Conservation (phyloP, 208 protist genomes). For the Trichomonas tenax region DNA sequence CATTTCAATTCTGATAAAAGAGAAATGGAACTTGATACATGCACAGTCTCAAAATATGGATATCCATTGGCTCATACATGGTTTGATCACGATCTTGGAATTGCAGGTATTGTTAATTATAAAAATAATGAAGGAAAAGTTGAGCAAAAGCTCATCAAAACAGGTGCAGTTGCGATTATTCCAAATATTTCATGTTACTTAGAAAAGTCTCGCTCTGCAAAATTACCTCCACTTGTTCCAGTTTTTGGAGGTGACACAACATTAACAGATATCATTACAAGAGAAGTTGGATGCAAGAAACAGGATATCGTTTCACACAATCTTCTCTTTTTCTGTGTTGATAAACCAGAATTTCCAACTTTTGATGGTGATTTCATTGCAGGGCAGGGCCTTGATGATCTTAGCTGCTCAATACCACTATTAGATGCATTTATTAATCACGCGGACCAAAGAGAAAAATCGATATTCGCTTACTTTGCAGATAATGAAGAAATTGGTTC, state of each 20-base stretch:
- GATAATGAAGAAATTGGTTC: conserved; percentile 9
- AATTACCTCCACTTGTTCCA: not conserved
- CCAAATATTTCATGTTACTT: not conserved
- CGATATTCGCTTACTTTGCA: not conserved
- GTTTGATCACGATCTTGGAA: not conserved
- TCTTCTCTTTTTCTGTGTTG: not conserved
- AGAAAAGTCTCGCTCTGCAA: not conserved
- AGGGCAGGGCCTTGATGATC: not conserved
- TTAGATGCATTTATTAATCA: not conserved
- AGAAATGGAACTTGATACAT: not conserved
- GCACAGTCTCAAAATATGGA: not conserved
- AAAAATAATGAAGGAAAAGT: not conserved
- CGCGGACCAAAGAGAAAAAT: not conserved
- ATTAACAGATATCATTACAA: not conserved
- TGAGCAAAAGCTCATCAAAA: not conserved
- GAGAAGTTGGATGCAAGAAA: not conserved
- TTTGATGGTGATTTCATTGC: not conserved
- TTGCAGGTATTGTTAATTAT: not conserved
- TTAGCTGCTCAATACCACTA: not conserved
- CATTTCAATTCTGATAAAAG: not conserved
- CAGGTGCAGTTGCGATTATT: not conserved
- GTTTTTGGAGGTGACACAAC: not conserved
- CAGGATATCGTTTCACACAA: not conserved
- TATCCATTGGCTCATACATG: not conserved
- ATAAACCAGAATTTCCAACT: not conserved